Base-by-base conservation (phyloP, 164 flowering plant species). In the Malania oleifera region DNA sequence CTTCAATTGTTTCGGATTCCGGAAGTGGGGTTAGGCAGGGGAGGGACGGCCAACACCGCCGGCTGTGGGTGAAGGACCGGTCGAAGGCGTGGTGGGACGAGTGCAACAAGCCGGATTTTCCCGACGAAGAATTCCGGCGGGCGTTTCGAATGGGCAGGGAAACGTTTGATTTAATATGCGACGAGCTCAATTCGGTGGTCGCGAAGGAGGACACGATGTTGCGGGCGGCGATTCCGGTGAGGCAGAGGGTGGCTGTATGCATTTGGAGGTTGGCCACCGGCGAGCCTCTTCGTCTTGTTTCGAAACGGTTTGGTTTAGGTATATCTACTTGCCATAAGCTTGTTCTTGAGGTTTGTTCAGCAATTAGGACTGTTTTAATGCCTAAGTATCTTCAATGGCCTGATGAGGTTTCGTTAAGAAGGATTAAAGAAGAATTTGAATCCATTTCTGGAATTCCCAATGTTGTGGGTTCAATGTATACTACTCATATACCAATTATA, bases 201-300 rank as follows among this genome's bases (percentile, higher is more conserved):
- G 77, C 71, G 3, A 78, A 78, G 41, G 78, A 81, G 50, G 75
- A 84, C 60, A 84, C 89, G 0, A 70, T 78, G 29, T 64, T 84
- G 31, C 67, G 89, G 0, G 59, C 37, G 14, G 89, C 89, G 0
- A 80, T 84, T 28, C 89, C 89, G 2, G 89, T 84, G 0, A 52
- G 69, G 31, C 86, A 84, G 40, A 63, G 89, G 12, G 89, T 84
- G 1, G 89, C 89, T 11, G 86, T 84, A 9, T 84, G 89, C 54
- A 48, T 84, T 25, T 84, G 86, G 86, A 69, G 89, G 47, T 37
- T 84, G 13, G 89, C 86, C 34, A 84, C 89, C 0, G 85, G 89
- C 0, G 85, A 82, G 66, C 86, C 89, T 1, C 73, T 84, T 0
- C 67, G 86, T 11, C 71, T 78, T 3, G 90, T 84, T 0, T 80